Evolutionary conservation across 2,329 filamentous ascomycete species (phyloP).

Genomic region (Phialocephala subalpina): DNA sequence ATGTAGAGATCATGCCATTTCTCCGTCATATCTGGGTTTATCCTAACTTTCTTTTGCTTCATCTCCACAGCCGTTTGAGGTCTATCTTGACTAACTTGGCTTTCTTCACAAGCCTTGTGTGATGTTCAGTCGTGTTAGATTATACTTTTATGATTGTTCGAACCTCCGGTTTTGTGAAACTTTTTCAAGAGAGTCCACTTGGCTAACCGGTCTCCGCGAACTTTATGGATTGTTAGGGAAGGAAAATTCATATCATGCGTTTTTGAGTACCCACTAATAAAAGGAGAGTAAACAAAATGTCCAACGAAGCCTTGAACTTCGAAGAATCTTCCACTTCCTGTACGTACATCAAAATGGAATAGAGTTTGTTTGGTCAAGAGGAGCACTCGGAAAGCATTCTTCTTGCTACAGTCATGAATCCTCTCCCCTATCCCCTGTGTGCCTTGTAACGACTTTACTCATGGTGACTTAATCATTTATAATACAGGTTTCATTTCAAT

Average conservation of each 20-base stretch:
- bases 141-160: background rate
- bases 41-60: background rate
- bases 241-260: background rate
- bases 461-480: no score
- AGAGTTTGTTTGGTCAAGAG: no score
- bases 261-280: no score
- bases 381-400: no score
- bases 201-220: background rate
- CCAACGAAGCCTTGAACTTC: no score
- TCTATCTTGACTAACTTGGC: background rate
- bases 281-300: no score
- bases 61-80: conserved; percentile 2
- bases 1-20: background rate
- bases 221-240: background rate
- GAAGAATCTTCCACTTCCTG: no score
- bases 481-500: no score
- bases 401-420: no score
- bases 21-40: background rate
- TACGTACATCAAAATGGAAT: no score
- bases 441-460: no score
- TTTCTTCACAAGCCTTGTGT: background rate
- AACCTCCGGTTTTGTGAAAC: background rate
- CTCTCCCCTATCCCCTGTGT: no score
- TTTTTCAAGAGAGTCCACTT: background rate
- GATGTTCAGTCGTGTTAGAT: background rate